A percentile compares a stretch with the other conserved stretches of the same genome.
Evolutionary conservation across 352 stramenopile genomes (phyloP).

Genomic region (Phytophthora citrophthora): DNA sequence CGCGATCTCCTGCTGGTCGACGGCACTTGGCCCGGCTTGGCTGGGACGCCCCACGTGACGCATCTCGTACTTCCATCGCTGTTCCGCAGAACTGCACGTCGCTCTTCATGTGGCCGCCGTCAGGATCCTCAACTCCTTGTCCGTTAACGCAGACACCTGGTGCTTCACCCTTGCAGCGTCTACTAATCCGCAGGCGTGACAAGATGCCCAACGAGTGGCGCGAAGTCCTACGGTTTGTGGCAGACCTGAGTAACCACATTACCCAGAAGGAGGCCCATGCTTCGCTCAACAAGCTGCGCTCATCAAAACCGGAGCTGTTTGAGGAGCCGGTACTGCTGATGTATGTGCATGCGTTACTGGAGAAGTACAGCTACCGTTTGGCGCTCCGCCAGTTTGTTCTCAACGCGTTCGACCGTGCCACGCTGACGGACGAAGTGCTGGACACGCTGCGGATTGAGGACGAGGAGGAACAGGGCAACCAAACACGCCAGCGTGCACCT

Average conservation of each 20-base stretch:
- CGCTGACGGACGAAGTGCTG: constrained; percentile 78
- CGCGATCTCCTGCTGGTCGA: constrained; percentile 65
- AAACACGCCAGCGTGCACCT: constrained; percentile 53
- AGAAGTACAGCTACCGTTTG: constrained; percentile 88
- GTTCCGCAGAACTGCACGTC: constrained; percentile 83
- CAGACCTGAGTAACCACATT: constrained; percentile 90
- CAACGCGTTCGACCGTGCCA: constrained; percentile 81
- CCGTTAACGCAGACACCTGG: constrained; percentile 67
- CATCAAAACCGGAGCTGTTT: constrained; percentile 75
- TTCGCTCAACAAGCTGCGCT: constrained; percentile 83
- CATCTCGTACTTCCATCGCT: constrained; percentile 73
- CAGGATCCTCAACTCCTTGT: constrained; percentile 26
- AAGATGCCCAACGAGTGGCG: constrained; percentile 81
- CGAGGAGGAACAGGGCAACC: constrained; percentile 52
- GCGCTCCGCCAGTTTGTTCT: constrained; percentile 87
- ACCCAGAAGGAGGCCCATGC: constrained; percentile 90
- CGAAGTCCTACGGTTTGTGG: constrained; percentile 79
- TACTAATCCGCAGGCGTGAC: constrained; percentile 49
- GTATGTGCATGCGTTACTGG: constrained; percentile 82
- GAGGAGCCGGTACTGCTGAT: constrained; percentile 85
- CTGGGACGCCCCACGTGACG: constrained; percentile 79
- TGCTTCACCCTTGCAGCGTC: constrained; percentile 63
- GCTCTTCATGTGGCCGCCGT: constrained; percentile 81
- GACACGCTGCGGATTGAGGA: constrained; percentile 63
- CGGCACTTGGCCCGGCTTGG: constrained; percentile 74